These are phyloP conservation scores for Eruca vesicaria DNA, from an alignment of 441 rosid species.

Conservation along the genomic window DNA sequence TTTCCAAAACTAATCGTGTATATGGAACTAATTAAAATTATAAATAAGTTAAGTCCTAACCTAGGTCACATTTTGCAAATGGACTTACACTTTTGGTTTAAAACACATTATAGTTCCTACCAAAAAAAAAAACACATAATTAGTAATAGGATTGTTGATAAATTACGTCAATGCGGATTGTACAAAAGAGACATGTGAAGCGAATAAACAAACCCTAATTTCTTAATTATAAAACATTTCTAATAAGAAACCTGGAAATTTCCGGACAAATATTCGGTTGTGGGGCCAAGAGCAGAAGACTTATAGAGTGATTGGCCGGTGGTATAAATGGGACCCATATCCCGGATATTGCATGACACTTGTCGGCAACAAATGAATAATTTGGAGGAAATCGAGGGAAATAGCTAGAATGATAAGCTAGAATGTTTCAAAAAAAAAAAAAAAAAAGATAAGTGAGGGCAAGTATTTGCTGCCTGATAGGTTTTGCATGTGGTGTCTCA, in stretches of 20 bases:
- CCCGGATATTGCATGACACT: slow-evolving; percentile 16
- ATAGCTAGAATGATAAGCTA: slow-evolving; percentile 4
- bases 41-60: background rate
- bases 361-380: slow-evolving; percentile 23
- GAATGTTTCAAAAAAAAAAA: too few species aligned
- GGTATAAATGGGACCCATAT: slow-evolving; percentile 14
- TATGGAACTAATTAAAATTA: background rate
- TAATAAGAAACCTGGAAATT: background rate
- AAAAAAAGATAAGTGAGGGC: too few species aligned
- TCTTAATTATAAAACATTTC: background rate
- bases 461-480: slow-evolving; percentile 27
- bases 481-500: slow-evolving; percentile 36
- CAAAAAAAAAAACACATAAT: too few species aligned
- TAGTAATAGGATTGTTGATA: background rate
- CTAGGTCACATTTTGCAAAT: background rate
- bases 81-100: background rate
- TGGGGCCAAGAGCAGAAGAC: slow-evolving; percentile 2
- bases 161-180: background rate
- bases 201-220: slow-evolving; percentile 17
- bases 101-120: too few species aligned
- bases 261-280: slow-evolving; percentile 8
- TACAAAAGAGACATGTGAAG: background rate
- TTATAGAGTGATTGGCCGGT: slow-evolving; percentile 28
- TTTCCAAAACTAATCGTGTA: background rate
- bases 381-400: slow-evolving; percentile 30